These are phyloP conservation scores for Cymbopogon citratus DNA, from an alignment of 176 grass and related monocot species.

Conservation along the genomic window DNA sequence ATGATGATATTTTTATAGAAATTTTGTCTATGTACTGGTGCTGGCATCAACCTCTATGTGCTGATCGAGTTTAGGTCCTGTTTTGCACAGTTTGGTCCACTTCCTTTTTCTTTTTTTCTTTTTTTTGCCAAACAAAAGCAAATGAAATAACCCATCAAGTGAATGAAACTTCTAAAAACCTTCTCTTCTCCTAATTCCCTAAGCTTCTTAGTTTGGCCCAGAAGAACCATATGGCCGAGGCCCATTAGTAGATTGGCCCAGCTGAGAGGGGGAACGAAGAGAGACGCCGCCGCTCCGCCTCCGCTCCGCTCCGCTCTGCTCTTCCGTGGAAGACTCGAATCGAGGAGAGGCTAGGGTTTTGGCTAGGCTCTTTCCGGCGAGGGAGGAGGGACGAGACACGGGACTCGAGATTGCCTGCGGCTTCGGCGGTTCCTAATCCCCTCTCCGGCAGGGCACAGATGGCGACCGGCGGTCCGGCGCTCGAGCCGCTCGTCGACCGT, in stretches of 20 bases:
- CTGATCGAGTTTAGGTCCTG: too few relatives aligned
- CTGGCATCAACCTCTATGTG: neutral
- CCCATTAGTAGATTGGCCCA: neutral
- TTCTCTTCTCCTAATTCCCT: too few relatives aligned
- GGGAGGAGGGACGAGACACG: too few relatives aligned
- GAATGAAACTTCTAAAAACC: too few relatives aligned
- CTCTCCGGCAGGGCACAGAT: slow-evolving; percentile 6
- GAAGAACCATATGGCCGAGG: neutral
- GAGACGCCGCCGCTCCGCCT: neutral
- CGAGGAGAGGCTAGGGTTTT: slow-evolving; percentile 28
- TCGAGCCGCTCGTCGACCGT: slow-evolving; percentile 69
- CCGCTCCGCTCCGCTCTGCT: too few relatives aligned
- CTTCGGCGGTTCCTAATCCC: neutral
- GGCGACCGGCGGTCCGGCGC: slow-evolving; percentile 40
- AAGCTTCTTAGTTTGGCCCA: neutral
- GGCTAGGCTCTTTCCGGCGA: neutral
- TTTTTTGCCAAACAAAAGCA: too few relatives aligned
- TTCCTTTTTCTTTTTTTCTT: too few relatives aligned
- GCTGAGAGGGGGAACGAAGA: too few relatives aligned
- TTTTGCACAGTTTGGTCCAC: too few relatives aligned
- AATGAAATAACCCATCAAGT: too few relatives aligned
- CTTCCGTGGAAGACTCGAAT: neutral
- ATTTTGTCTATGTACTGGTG: neutral
- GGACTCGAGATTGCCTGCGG: neutral
- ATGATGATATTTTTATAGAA: neutral